phyloP scores from a whole-genome alignment of 2,329 filamentous ascomycete genomes.

The Diaporthe velutina region DNA sequence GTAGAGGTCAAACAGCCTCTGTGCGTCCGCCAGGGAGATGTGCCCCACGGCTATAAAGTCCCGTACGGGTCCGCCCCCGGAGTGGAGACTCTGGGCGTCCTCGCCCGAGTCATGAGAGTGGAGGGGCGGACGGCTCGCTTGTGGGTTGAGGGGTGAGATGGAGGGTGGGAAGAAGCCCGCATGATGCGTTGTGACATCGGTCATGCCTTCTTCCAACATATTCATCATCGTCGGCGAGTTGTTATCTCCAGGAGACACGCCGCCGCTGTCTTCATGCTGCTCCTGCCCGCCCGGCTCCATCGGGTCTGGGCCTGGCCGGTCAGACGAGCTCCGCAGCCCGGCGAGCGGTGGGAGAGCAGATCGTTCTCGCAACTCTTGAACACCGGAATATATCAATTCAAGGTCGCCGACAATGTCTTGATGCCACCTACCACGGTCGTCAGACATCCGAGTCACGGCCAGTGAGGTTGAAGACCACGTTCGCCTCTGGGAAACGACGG shows the following conservation, averaged over 20 bases:
- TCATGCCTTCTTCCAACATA: constrained; percentile 50
- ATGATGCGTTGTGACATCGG: constrained; percentile 52
- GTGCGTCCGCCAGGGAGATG: constrained; percentile 60
- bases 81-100: constrained; percentile 18
- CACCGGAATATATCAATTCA: constrained; percentile 41
- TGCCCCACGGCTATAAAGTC: constrained; percentile 56
- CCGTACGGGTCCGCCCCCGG: constrained; percentile 33
- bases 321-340: constrained; percentile 41
- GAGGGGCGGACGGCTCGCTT: constrained; percentile 28
- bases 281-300: constrained; percentile 27
- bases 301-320: constrained; percentile 13
- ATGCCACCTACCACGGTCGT: constrained; percentile 14
- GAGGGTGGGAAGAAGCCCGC: constrained; percentile 5
- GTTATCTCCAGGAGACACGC: constrained; percentile 34
- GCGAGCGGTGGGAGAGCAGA: constrained; percentile 41
- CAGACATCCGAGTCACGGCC: background rate
- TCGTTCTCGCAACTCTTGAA: constrained; percentile 41
- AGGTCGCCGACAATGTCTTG: constrained; percentile 39
- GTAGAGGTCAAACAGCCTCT: constrained; percentile 65
- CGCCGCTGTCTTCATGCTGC: constrained; percentile 39
- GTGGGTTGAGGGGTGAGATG: constrained; percentile 49
- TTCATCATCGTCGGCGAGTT: constrained; percentile 45
- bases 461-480: background rate
- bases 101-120: constrained; percentile 24
- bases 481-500: background rate